A percentile compares a stretch with the other conserved stretches of the same genome.
phyloP scores from a whole-genome alignment of 164 flowering plant species.

The Dillenia turbinata region DNA sequence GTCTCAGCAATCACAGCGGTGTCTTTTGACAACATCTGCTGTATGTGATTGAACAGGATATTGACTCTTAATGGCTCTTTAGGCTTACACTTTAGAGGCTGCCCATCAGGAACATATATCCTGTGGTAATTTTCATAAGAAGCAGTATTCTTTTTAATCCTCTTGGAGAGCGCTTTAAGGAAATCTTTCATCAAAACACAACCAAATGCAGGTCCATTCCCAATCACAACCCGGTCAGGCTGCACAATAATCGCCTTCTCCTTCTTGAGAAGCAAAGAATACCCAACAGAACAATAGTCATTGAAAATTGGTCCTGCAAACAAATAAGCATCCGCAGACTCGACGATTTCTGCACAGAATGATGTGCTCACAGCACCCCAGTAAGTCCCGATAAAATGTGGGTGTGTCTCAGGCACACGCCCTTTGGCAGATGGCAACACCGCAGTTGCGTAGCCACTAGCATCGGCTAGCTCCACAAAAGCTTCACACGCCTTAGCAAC shows the following conservation, averaged over 20 bases:
- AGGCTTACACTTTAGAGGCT: constrained; percentile 41
- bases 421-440: constrained; percentile 91
- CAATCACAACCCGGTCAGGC: constrained; percentile 77
- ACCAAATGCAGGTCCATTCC: constrained; percentile 72
- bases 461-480: constrained; percentile 73
- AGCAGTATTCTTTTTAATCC: constrained; percentile 46
- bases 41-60: constrained; percentile 74
- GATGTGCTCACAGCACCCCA: constrained; percentile 91
- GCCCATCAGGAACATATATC: constrained; percentile 68
- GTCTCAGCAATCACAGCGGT: constrained; percentile 85
- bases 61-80: constrained; percentile 72
- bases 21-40: constrained; percentile 55
- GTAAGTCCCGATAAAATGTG: constrained; percentile 74
- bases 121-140: constrained; percentile 69
- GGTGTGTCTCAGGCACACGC: constrained; percentile 61
- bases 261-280: constrained; percentile 78
- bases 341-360: constrained; percentile 85
- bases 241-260: constrained; percentile 78
- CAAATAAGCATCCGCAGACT: constrained; percentile 83
- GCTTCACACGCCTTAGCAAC: constrained; percentile 62
- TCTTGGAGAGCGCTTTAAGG: constrained; percentile 50
- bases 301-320: constrained; percentile 89
- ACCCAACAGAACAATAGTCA: constrained; percentile 89
- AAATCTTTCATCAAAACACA: constrained; percentile 80
- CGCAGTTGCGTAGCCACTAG: constrained; percentile 67